phyloP scores from a whole-genome alignment of 2,329 filamentous ascomycete species.

The Fusarium poae region DNA sequence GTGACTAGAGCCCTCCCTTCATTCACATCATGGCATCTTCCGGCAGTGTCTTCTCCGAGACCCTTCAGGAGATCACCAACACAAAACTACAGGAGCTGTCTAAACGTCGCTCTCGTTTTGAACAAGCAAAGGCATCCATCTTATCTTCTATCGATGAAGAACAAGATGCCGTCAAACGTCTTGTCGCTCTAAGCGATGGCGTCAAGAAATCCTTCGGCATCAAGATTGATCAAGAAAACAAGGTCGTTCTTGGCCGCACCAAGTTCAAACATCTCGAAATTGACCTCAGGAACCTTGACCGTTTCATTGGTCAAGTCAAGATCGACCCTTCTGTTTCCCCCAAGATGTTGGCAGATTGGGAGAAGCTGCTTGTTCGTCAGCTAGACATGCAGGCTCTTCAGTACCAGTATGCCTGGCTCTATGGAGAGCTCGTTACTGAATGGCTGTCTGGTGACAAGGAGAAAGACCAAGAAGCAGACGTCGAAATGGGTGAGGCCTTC shows the following conservation, averaged over 20 bases:
- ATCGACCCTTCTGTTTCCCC: conserved; percentile 58
- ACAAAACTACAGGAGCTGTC: conserved; percentile 60
- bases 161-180: conserved; percentile 49
- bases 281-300: conserved; percentile 56
- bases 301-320: conserved; percentile 57
- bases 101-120: conserved; percentile 56
- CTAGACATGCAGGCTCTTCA: conserved; percentile 58
- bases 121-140: conserved; percentile 52
- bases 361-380: conserved; percentile 54
- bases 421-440: conserved; percentile 62
- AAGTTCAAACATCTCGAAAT: conserved; percentile 49
- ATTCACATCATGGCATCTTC: conserved; percentile 45
- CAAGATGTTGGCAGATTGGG: conserved; percentile 52
- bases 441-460: conserved; percentile 56
- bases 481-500: conserved; percentile 55
- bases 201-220: conserved; percentile 55
- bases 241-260: conserved; percentile 41
- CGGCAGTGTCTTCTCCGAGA: conserved; percentile 58
- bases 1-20: not conserved
- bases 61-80: conserved; percentile 59
- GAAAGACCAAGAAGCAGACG: conserved; percentile 25
- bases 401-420: conserved; percentile 60
- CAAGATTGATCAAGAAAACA: conserved; percentile 48
- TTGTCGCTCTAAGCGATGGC: conserved; percentile 52
- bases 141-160: conserved; percentile 49